These are phyloP conservation scores for Tolypocladium guangdongense DNA, from an alignment of 2,329 filamentous ascomycete species.

Conservation along the genomic window DNA sequence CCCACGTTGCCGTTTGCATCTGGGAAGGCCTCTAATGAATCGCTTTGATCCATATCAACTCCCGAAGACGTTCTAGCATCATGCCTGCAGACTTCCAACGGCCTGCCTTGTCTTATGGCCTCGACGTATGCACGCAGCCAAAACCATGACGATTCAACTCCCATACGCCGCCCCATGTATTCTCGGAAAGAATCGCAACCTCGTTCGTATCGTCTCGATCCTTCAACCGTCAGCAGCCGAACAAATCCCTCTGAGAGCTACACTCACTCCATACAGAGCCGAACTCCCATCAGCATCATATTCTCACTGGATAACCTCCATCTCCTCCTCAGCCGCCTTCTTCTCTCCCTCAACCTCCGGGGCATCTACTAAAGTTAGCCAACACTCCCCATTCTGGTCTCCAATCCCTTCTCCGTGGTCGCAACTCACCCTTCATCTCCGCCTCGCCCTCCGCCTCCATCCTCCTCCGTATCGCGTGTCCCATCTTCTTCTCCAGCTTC, in stretches of 20 bases:
- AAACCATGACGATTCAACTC: not conserved
- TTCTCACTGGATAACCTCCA: constrained; percentile 9
- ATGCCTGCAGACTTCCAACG: not conserved
- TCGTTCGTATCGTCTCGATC: not conserved
- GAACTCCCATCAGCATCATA: not conserved
- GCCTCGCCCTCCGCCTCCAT: constrained; percentile 38
- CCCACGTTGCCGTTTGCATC: not conserved
- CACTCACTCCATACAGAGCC: not conserved
- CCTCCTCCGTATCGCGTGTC: constrained; percentile 40
- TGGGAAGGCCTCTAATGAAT: not conserved
- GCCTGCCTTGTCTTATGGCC: not conserved
- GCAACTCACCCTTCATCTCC: constrained; percentile 33
- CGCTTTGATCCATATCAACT: not conserved
- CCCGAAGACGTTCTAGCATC: not conserved
- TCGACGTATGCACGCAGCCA: not conserved
- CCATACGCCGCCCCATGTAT: not conserved
- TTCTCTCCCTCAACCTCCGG: constrained; percentile 1
- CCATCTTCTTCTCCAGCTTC: constrained; percentile 44
- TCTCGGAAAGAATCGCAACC: not conserved
- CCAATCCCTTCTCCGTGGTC: not conserved
- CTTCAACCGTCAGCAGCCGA: not conserved
- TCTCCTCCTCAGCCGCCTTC: constrained; percentile 8
- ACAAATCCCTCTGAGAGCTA: not conserved
- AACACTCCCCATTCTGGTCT: too few species aligned
- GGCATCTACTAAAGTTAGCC: constrained; percentile 9